Percentiles rank a stretch among this genome's conserved stretches.
Conservation (phyloP, 2,329 filamentous ascomycete genomes). For the Colletotrichum incanum region DNA sequence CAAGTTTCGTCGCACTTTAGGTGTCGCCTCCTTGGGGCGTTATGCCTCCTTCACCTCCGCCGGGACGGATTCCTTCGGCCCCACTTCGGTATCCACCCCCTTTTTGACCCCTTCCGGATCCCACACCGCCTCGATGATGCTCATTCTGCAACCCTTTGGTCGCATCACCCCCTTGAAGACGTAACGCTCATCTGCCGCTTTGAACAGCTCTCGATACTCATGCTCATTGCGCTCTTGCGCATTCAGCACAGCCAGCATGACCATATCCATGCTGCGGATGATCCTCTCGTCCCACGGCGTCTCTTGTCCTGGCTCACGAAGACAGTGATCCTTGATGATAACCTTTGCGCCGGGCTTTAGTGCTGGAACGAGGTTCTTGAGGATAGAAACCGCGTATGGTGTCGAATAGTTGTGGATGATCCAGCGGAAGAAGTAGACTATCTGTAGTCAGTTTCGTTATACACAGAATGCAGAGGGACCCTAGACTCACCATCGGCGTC, state of each 20-base stretch:
- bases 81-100: slow-evolving; percentile 16
- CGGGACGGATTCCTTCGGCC: neutral
- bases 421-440: slow-evolving; percentile 61
- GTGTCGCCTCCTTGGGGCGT: neutral
- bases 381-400: slow-evolving; percentile 50
- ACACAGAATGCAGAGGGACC: too few relatives aligned
- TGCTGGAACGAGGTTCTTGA: slow-evolving; percentile 54
- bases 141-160: slow-evolving; percentile 61
- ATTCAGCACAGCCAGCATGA: slow-evolving; percentile 68
- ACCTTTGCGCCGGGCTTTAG: slow-evolving; percentile 54
- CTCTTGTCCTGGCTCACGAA: slow-evolving; percentile 57
- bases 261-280: slow-evolving; percentile 65
- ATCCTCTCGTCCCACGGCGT: slow-evolving; percentile 63
- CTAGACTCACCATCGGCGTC: slow-evolving; percentile 49
- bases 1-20: neutral
- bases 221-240: slow-evolving; percentile 64
- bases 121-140: slow-evolving; percentile 66
- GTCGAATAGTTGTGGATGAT: slow-evolving; percentile 65
- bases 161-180: slow-evolving; percentile 61
- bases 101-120: slow-evolving; percentile 48
- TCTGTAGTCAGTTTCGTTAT: neutral
- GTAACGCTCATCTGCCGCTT: slow-evolving; percentile 59
- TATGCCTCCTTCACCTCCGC: neutral
- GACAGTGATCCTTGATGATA: slow-evolving; percentile 51
- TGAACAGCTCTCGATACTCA: slow-evolving; percentile 64